phyloP scores from a whole-genome alignment of 257 asterid genomes.

The Nicotiana knightiana region DNA sequence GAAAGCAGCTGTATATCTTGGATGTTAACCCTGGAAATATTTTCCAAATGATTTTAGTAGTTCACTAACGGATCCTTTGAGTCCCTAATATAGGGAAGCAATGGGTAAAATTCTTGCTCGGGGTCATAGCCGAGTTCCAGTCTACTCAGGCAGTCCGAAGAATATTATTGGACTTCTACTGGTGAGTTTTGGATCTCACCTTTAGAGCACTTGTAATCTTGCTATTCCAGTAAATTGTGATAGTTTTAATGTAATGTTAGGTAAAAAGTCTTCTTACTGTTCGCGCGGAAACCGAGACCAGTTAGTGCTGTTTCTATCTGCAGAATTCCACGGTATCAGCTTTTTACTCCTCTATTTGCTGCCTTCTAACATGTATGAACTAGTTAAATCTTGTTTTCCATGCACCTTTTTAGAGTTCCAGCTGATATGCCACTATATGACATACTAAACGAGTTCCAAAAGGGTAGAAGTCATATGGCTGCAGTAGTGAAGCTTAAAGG shows the following conservation, averaged over 20 bases:
- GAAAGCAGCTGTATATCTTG: not conserved
- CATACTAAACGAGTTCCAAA: slow-evolving; percentile 75
- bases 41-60: not conserved
- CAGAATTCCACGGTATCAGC: slow-evolving; percentile 74
- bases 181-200: slow-evolving; percentile 30
- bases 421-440: slow-evolving; percentile 90
- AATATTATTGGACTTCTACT: slow-evolving; percentile 76
- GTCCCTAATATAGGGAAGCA: slow-evolving; percentile 60
- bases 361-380: not conserved
- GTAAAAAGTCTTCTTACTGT: slow-evolving; percentile 87
- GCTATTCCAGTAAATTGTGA: not conserved
- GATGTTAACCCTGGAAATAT: not conserved
- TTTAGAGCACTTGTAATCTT: not conserved
- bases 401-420: slow-evolving; percentile 55
- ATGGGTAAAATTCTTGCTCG: slow-evolving; percentile 82
- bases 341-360: slow-evolving; percentile 6
- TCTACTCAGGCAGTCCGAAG: slow-evolving; percentile 64
- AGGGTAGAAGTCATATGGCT: slow-evolving; percentile 92
- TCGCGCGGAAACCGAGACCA: slow-evolving; percentile 81
- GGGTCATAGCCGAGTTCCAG: slow-evolving; percentile 94
- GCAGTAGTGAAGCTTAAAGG: slow-evolving; percentile 68
- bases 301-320: slow-evolving; percentile 81
- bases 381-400: slow-evolving; percentile 1
- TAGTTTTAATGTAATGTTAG: slow-evolving; percentile 23
- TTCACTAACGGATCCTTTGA: not conserved